phyloP scores from a whole-genome alignment of 2,329 filamentous ascomycete species.

The Sporothrix pseudoabietina region DNA sequence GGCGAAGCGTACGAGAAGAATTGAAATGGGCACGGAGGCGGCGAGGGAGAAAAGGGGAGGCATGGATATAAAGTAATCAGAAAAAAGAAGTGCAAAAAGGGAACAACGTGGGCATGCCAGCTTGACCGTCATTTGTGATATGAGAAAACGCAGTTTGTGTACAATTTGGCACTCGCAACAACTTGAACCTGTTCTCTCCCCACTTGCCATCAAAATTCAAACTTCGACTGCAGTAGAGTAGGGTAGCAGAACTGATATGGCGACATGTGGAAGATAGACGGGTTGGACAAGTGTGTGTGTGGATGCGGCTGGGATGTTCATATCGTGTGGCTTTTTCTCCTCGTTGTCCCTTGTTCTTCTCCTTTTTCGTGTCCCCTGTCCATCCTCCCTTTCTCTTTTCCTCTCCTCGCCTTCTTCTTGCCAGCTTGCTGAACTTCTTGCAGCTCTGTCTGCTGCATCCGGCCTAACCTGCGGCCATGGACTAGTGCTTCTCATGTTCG shows the following conservation, averaged over 20 bases:
- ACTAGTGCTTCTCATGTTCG: background rate
- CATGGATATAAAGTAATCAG: background rate
- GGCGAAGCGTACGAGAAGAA: background rate
- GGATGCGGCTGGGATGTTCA: conserved; percentile 15
- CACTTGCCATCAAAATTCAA: background rate
- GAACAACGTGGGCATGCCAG: background rate
- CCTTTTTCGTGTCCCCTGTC: background rate
- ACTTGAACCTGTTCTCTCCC: background rate
- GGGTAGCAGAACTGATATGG: background rate
- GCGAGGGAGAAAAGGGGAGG: background rate
- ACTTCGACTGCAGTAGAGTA: background rate
- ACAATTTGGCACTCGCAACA: background rate
- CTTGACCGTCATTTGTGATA: background rate
- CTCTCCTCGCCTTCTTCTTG: background rate
- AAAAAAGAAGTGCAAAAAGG: background rate
- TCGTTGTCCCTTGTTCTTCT: background rate
- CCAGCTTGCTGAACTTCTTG: background rate
- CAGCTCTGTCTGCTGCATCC: background rate
- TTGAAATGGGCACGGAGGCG: background rate
- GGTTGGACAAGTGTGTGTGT: conserved; percentile 1
- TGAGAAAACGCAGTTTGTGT: background rate
- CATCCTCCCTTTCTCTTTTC: background rate
- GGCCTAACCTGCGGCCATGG: background rate
- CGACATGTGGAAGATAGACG: background rate
- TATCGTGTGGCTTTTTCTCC: background rate